These are phyloP conservation scores for Crithidia sp. DNA, from an alignment of 208 protist genomes.

Conservation along the genomic window DNA sequence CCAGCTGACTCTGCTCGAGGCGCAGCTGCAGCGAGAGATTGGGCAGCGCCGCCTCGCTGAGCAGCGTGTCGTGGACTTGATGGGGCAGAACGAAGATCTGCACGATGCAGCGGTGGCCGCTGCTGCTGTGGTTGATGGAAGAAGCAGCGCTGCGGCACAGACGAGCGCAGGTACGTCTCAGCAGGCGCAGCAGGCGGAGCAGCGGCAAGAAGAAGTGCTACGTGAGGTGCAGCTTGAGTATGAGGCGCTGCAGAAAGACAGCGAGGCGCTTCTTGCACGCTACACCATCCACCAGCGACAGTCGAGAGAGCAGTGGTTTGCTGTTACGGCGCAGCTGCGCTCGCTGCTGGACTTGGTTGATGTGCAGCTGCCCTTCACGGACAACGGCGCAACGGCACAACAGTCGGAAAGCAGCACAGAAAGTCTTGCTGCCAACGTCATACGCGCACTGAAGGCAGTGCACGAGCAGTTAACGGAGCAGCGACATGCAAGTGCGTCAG, in stretches of 20 bases:
- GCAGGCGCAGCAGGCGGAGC: neutral
- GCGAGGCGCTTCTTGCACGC: neutral
- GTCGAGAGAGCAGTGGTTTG: constrained; percentile 4
- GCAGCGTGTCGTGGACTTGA: constrained; percentile 3
- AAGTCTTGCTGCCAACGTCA: neutral
- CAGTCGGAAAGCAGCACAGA: too few relatives aligned
- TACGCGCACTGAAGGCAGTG: neutral
- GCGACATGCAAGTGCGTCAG: neutral
- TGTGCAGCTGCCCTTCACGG: neutral
- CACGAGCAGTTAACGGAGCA: neutral
- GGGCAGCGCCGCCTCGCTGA: constrained; percentile 14
- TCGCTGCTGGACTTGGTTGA: neutral
- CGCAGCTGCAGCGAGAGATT: constrained; percentile 4
- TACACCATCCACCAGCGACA: neutral
- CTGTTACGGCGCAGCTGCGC: neutral
- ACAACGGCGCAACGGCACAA: neutral
- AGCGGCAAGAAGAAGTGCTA: neutral
- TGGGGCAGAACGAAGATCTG: constrained; percentile 12
- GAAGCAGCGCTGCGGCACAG: too few relatives aligned
- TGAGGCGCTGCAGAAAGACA: constrained; percentile 9
- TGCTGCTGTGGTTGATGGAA: neutral
- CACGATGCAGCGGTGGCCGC: neutral
- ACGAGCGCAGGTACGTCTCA: neutral
- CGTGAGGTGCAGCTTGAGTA: constrained; percentile 9
- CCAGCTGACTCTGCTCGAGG: constrained; percentile 5